phyloP scores from a whole-genome alignment of 1,284 basidiomycete genomes.

The Agroathelia rolfsii region DNA sequence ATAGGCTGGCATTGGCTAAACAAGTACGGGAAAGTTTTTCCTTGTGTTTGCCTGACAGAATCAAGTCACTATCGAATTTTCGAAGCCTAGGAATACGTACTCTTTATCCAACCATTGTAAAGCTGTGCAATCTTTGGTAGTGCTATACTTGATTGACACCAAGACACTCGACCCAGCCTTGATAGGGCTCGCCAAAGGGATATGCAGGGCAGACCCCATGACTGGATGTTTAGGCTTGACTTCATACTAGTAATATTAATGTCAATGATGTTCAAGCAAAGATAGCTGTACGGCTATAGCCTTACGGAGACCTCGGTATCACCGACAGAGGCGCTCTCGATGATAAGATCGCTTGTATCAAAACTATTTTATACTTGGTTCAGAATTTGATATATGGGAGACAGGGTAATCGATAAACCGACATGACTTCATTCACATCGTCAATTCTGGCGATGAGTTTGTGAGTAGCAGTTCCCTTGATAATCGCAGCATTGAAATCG shows the following conservation, averaged over 20 bases:
- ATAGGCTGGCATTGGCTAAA: conserved; percentile 96
- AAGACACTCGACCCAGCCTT: conserved; percentile 35
- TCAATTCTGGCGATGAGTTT: conserved; percentile 48
- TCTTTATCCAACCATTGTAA: conserved; percentile 91
- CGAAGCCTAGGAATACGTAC: conserved; percentile 28
- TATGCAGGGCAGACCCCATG: conserved; percentile 62
- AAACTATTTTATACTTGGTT: conserved; percentile 35
- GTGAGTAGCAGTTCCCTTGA: conserved; percentile 71
- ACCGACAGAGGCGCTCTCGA: conserved; percentile 49
- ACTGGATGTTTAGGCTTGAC: conserved; percentile 48
- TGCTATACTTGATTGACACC: conserved; percentile 64
- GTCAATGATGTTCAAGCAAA: too few relatives aligned
- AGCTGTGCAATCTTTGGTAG: conserved; percentile 72
- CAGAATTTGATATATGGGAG: conserved; percentile 3
- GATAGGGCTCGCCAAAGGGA: conserved; percentile 35
- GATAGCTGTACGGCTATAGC: conserved; percentile 8
- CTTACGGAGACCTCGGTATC: conserved; percentile 41
- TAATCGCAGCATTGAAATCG: conserved; percentile 61
- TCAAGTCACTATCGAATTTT: conserved; percentile 4
- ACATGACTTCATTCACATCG: conserved; percentile 60
- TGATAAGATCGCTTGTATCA: conserved; percentile 70
- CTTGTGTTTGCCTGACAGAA: conserved; percentile 79
- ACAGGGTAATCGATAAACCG: conserved; percentile 17
- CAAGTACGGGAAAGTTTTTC: conserved; percentile 78
- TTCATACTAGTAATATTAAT: too few relatives aligned